A percentile compares a stretch with the other conserved stretches of the same genome.
Conservation (phyloP, 345 rosid species). For the Eucalyptus albens region DNA sequence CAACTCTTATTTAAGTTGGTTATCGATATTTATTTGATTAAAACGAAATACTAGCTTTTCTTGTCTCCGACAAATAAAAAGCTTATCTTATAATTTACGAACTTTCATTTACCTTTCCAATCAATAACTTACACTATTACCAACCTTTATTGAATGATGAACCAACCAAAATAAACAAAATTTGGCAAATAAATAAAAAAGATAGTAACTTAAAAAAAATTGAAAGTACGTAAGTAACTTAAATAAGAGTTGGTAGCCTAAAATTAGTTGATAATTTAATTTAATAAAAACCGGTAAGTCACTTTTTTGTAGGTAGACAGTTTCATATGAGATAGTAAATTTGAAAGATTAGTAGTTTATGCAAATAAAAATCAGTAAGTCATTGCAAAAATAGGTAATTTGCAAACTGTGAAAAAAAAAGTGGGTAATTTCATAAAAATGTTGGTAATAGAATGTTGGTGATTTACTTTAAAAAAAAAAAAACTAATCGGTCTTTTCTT, state of each 20-base stretch:
- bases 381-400: background rate
- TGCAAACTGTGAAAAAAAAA: background rate
- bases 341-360: background rate
- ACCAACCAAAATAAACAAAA: background rate
- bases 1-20: background rate
- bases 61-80: accelerated
- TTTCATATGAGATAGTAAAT: background rate
- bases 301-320: background rate
- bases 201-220: background rate
- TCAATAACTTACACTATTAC: background rate
- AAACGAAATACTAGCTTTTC: background rate
- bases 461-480: too few species aligned
- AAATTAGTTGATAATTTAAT: background rate
- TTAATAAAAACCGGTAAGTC: background rate
- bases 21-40: too few species aligned
- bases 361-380: background rate
- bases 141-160: background rate
- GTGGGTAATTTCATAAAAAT: too few species aligned
- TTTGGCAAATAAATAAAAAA: background rate
- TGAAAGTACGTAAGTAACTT: background rate
- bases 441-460: too few species aligned
- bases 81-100: background rate
- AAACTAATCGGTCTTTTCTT: background rate
- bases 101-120: background rate
- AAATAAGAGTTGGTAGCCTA: background rate